Conservation (phyloP, 306 rosid species). For the Sindora glabra region DNA sequence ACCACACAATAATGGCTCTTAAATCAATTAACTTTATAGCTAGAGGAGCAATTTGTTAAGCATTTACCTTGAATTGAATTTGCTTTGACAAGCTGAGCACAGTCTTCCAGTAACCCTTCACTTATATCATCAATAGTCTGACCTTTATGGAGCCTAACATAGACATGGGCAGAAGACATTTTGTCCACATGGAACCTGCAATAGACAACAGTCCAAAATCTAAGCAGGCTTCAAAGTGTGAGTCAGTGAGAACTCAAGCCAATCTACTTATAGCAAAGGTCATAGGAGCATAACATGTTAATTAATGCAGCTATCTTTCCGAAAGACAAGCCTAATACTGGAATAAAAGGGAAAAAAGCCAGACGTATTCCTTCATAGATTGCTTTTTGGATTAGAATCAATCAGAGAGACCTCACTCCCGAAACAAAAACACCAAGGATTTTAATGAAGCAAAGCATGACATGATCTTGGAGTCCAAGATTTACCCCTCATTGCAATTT, state of each 20-base stretch:
- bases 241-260: background rate
- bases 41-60: conserved; percentile 2
- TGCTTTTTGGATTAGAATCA: background rate
- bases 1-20: background rate
- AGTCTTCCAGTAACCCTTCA: conserved; percentile 84
- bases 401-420: too few relatives aligned
- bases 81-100: conserved; percentile 97
- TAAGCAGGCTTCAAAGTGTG: background rate
- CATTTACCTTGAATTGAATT: conserved; percentile 88
- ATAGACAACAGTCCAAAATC: background rate
- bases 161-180: conserved; percentile 98
- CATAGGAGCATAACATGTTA: background rate
- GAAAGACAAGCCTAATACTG: background rate
- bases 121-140: conserved; percentile 85
- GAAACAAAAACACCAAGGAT: background rate
- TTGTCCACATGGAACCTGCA: conserved; percentile 95
- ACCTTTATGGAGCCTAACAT: conserved; percentile 80
- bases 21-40: background rate
- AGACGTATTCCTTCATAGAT: background rate
- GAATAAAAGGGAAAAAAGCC: background rate
- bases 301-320: background rate
- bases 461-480: background rate
- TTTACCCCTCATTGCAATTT: too few relatives aligned
- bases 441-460: background rate
- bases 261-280: background rate